phyloP scores from a whole-genome alignment of 768 basidiomycete species.

The Hygrophoropsis aurantiaca region DNA sequence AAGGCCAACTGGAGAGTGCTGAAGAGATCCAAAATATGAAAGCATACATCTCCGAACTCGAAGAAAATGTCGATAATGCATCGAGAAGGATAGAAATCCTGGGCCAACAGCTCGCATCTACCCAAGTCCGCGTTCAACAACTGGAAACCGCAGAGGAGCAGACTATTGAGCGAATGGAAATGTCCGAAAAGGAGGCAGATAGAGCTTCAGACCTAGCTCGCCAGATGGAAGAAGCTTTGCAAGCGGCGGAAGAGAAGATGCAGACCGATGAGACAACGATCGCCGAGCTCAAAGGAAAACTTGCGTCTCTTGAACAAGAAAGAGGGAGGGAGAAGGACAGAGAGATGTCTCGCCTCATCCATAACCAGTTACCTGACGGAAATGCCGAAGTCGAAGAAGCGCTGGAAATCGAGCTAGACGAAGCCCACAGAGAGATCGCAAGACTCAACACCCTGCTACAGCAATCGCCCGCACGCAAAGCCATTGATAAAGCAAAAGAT shows the following conservation, averaged over 20 bases:
- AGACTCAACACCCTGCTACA: slow-evolving; percentile 63
- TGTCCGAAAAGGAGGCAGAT: slow-evolving; percentile 51
- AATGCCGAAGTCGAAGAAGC: slow-evolving; percentile 59
- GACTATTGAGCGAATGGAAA: slow-evolving; percentile 46
- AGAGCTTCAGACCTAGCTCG: slow-evolving; percentile 54
- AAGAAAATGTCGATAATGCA: slow-evolving; percentile 56
- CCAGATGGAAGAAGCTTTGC: slow-evolving; percentile 76
- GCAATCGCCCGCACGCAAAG: slow-evolving; percentile 74
- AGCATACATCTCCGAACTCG: slow-evolving; percentile 55
- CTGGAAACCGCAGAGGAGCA: slow-evolving; percentile 47
- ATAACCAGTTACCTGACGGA: slow-evolving; percentile 26
- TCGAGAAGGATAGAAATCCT: slow-evolving; percentile 53
- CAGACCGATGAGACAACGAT: slow-evolving; percentile 55
- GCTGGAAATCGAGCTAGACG: slow-evolving; percentile 75
- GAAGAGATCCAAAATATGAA: slow-evolving; percentile 42
- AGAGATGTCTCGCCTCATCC: slow-evolving; percentile 19
- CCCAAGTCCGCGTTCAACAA: slow-evolving; percentile 45
- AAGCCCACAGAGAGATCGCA: slow-evolving; percentile 74
- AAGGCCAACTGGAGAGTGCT: slow-evolving; percentile 13
- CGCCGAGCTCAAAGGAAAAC: slow-evolving; percentile 47
- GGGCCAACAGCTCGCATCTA: slow-evolving; percentile 51
- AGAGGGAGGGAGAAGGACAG: slow-evolving; percentile 36
- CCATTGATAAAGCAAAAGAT: slow-evolving; percentile 77
- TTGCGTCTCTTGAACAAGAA: slow-evolving; percentile 60
- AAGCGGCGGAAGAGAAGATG: slow-evolving; percentile 74